Conservation (phyloP, 139 green algal species). For the Pleodorina starrii region DNA sequence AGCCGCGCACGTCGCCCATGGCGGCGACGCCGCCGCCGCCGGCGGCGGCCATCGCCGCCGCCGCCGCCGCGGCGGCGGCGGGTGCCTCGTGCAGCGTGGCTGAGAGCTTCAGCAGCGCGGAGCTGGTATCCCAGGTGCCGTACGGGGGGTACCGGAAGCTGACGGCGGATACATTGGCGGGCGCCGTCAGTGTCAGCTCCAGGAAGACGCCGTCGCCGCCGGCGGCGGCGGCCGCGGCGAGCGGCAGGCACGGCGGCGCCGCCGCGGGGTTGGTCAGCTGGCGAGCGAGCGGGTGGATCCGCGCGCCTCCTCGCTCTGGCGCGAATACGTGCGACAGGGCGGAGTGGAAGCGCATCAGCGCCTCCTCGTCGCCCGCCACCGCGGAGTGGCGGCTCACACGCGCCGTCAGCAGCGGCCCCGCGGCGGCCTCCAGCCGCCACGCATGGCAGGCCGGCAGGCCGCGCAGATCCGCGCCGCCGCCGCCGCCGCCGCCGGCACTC, state of each 20-base stretch:
- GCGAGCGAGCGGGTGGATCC: constrained; percentile 3
- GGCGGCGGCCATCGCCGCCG: too few species aligned
- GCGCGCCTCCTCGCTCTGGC: too few species aligned
- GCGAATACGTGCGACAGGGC: not conserved
- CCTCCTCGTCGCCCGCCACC: constrained; percentile 10
- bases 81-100: not conserved
- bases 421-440: not conserved
- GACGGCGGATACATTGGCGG: constrained; percentile 1
- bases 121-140: constrained; percentile 25
- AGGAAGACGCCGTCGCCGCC: not conserved
- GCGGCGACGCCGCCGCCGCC: not conserved
- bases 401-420: constrained; percentile 31
- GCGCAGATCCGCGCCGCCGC: not conserved
- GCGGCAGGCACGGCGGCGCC: constrained; percentile 17
- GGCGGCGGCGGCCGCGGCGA: not conserved
- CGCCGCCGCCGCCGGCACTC: not conserved
- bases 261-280: not conserved
- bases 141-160: constrained; percentile 43
- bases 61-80: not conserved
- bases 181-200: constrained; percentile 19
- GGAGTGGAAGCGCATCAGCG: constrained; percentile 14
- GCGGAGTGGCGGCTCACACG: constrained; percentile 3
- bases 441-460: constrained; percentile 18
- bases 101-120: not conserved
- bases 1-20: not conserved